phyloP scores from a whole-genome alignment of 176 grass and related monocot genomes.

The Puccinellia tenuiflora region DNA sequence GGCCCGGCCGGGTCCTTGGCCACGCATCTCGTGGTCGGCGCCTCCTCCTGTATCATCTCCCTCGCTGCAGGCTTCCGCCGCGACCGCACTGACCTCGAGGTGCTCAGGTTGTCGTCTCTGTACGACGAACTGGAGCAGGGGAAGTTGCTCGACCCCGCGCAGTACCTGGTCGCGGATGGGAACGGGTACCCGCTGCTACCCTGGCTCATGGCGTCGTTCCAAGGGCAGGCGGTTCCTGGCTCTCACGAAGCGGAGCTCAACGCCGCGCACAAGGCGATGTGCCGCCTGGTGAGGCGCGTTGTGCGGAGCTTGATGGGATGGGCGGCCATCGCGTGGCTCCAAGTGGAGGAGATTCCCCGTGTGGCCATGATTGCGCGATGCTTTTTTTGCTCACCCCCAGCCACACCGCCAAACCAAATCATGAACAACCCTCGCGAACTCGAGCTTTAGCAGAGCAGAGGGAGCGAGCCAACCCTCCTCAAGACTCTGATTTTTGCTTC shows the following conservation, averaged over 20 bases:
- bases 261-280: slow-evolving; percentile 38
- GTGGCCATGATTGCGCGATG: slow-evolving; percentile 58
- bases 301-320: slow-evolving; percentile 66
- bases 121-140: slow-evolving; percentile 52
- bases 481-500: too few relatives aligned
- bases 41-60: slow-evolving; percentile 50
- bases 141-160: slow-evolving; percentile 31
- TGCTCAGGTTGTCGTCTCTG: slow-evolving; percentile 53
- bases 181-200: slow-evolving; percentile 51
- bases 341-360: slow-evolving; percentile 46
- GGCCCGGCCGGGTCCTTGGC: slow-evolving; percentile 27
- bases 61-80: slow-evolving; percentile 66
- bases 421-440: too few relatives aligned
- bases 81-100: slow-evolving; percentile 39
- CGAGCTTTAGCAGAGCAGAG: too few relatives aligned
- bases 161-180: slow-evolving; percentile 55
- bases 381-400: too few relatives aligned
- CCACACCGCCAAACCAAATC: too few relatives aligned
- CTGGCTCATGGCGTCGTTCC: slow-evolving; percentile 72
- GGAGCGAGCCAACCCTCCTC: too few relatives aligned
- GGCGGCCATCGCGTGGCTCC: slow-evolving; percentile 43
- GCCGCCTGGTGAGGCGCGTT: slow-evolving; percentile 34
- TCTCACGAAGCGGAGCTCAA: slow-evolving; percentile 56
- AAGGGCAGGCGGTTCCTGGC: not conserved
- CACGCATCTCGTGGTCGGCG: slow-evolving; percentile 56